A percentile compares a stretch with the other conserved stretches of the same genome.
These are phyloP conservation scores for Blastobotrys peoriensis DNA, from an alignment of 805 yeast genomes.

Conservation along the genomic window DNA sequence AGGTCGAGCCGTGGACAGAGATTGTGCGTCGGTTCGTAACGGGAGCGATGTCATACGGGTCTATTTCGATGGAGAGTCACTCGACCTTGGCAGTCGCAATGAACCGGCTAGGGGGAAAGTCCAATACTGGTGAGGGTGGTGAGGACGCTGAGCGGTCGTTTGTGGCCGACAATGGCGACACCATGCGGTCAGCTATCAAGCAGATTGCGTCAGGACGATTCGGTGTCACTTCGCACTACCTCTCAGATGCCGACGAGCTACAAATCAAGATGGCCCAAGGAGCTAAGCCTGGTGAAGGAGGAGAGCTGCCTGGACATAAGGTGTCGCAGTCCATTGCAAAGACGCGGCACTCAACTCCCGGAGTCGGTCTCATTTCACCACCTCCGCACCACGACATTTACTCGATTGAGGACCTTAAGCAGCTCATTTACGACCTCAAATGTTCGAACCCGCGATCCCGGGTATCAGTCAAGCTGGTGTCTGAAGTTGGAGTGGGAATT, in stretches of 20 bases:
- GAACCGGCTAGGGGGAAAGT: constrained; percentile 96
- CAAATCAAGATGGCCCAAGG: constrained; percentile 99
- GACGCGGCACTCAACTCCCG: constrained; percentile 94
- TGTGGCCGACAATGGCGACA: constrained; percentile 80
- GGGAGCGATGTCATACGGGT: constrained; percentile 99
- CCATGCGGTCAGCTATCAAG: constrained; percentile 98
- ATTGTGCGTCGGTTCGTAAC: constrained; percentile 95
- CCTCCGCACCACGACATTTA: constrained; percentile 99
- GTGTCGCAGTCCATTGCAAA: constrained; percentile 84
- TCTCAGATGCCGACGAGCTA: constrained; percentile 94
- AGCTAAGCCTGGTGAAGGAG: constrained; percentile 99
- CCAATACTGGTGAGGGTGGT: constrained; percentile 99
- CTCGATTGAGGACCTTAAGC: constrained; percentile 96
- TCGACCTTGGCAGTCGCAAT: constrained; percentile 96
- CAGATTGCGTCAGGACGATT: constrained; percentile 98
- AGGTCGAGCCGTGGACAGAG: constrained; percentile 99
- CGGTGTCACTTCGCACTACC: constrained; percentile 92
- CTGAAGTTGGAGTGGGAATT: constrained; percentile 98
- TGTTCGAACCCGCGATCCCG: constrained; percentile 97
- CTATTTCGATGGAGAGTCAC: constrained; percentile 97
- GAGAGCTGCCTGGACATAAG: constrained; percentile 94
- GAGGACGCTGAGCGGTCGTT: constrained; percentile 89
- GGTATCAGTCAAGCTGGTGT: constrained; percentile 91
- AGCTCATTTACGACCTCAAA: constrained; percentile 90
- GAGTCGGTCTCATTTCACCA: constrained; percentile 95